Evolutionary conservation across 2,329 filamentous ascomycete genomes (phyloP).

Genomic region (Hymenoscyphus linearis): DNA sequence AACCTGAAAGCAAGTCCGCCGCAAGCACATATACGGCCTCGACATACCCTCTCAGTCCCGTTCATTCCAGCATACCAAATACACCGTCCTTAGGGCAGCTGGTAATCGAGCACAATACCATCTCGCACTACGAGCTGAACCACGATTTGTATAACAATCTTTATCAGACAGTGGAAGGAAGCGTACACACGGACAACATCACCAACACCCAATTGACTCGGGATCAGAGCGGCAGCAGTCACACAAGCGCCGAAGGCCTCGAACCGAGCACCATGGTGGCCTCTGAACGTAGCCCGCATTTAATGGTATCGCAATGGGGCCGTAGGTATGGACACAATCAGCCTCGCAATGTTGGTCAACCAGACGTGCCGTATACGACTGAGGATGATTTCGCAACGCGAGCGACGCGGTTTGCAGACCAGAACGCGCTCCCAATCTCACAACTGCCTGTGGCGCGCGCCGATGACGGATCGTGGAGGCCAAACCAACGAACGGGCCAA

Average conservation of each 20-base stretch:
- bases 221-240: conserved; percentile 31
- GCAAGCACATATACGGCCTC: conserved; percentile 18
- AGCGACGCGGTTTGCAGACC: conserved; percentile 13
- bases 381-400: conserved; percentile 10
- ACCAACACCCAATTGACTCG: conserved; percentile 28
- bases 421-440: conserved; percentile 1
- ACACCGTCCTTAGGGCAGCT: conserved; percentile 23
- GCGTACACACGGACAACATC: conserved; percentile 11
- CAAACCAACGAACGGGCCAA: conserved; percentile 22
- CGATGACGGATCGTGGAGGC: conserved; percentile 26
- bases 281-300: conserved; percentile 20
- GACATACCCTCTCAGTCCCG: conserved; percentile 28
- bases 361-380: conserved; percentile 12
- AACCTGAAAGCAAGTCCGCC: conserved; percentile 12
- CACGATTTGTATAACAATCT: conserved; percentile 17
- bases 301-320: conserved; percentile 25
- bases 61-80: conserved; percentile 25
- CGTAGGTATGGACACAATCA: conserved; percentile 12
- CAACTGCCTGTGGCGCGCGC: conserved; percentile 16
- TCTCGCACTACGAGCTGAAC: conserved; percentile 23
- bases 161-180: conserved; percentile 15
- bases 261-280: conserved; percentile 23
- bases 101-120: conserved; percentile 19
- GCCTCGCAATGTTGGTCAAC: conserved; percentile 9
- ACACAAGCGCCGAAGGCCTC: conserved; percentile 29